A percentile compares a stretch with the other conserved stretches of the same genome.
Conservation (phyloP, 164 flowering plant species). For the Brasenia schreberi region DNA sequence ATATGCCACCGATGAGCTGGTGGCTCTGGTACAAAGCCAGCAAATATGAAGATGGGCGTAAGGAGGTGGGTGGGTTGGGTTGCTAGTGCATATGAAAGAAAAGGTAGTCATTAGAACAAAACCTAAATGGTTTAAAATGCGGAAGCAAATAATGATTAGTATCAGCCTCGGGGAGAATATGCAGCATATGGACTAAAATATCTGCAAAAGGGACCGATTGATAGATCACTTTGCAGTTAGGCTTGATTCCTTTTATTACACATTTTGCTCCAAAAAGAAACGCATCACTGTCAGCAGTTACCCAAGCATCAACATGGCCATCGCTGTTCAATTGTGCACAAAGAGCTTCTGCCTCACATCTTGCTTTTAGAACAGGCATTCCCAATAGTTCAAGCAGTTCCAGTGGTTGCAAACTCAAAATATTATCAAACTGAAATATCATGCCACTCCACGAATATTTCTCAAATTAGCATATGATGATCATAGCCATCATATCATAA, state of each 20-base stretch:
- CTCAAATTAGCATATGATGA: not conserved
- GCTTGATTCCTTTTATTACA: slow-evolving; percentile 54
- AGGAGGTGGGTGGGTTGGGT: not conserved
- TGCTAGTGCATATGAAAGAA: not conserved
- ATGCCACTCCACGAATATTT: not conserved
- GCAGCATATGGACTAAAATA: not conserved
- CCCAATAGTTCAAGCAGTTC: slow-evolving; percentile 86
- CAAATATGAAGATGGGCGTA: too few relatives aligned
- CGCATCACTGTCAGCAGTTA: slow-evolving; percentile 89
- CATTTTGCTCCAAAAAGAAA: slow-evolving; percentile 91
- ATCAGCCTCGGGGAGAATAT: too few relatives aligned
- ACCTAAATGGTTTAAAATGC: not conserved
- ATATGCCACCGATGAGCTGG: too few relatives aligned
- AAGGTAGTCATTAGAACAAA: not conserved
- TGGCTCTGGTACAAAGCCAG: too few relatives aligned
- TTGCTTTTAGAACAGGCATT: slow-evolving; percentile 69
- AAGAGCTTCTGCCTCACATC: slow-evolving; percentile 88
- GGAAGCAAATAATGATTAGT: too few relatives aligned
- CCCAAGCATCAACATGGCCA: slow-evolving; percentile 88
- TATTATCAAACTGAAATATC: slow-evolving; percentile 2
- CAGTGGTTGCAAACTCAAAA: slow-evolving; percentile 17
- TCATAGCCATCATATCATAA: not conserved
- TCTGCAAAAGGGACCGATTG: not conserved
- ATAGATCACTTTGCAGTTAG: slow-evolving; percentile 52
- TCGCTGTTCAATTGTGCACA: slow-evolving; percentile 74